Percentiles rank a stretch among this genome's conserved stretches.
Conservation (phyloP, 805 yeast species). For the Priceomyces melissophilus region DNA sequence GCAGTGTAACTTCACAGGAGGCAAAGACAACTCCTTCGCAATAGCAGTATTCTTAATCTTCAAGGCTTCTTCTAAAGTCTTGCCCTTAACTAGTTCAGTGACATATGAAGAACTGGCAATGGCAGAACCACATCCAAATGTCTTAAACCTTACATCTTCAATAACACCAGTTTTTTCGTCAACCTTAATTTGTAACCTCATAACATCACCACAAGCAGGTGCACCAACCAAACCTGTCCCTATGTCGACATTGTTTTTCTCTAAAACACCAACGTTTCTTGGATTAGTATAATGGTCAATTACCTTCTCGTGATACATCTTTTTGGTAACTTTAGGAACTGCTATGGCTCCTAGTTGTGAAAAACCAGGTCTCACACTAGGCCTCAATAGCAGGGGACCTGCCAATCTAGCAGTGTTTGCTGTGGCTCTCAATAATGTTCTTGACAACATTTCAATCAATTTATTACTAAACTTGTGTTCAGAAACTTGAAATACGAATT, state of each 20-base stretch:
- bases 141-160: slow-evolving; percentile 93
- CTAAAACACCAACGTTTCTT: slow-evolving; percentile 91
- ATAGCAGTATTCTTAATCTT: slow-evolving; percentile 89
- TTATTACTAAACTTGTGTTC: background rate
- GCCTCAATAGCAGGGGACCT: slow-evolving; percentile 5
- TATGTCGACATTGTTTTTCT: slow-evolving; percentile 69
- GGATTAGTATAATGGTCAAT: slow-evolving; percentile 97
- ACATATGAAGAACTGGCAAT: slow-evolving; percentile 94
- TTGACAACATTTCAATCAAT: slow-evolving; percentile 19
- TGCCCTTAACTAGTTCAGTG: slow-evolving; percentile 93
- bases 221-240: slow-evolving; percentile 99
- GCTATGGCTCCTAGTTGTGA: slow-evolving; percentile 7
- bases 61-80: slow-evolving; percentile 89
- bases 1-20: slow-evolving; percentile 97
- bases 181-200: slow-evolving; percentile 94
- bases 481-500: too few relatives aligned
- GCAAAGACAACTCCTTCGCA: slow-evolving; percentile 90
- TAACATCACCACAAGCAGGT: slow-evolving; percentile 99
- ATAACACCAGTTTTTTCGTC: slow-evolving; percentile 87
- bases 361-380: slow-evolving; percentile 4
- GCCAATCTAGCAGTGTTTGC: slow-evolving; percentile 8
- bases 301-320: slow-evolving; percentile 84
- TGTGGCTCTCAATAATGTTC: slow-evolving; percentile 18
- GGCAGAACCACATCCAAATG: slow-evolving; percentile 99
- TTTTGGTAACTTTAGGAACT: slow-evolving; percentile 11